Conservation (phyloP, 371 early-diverging fungal genomes). For the Apophysomyces variabilis region DNA sequence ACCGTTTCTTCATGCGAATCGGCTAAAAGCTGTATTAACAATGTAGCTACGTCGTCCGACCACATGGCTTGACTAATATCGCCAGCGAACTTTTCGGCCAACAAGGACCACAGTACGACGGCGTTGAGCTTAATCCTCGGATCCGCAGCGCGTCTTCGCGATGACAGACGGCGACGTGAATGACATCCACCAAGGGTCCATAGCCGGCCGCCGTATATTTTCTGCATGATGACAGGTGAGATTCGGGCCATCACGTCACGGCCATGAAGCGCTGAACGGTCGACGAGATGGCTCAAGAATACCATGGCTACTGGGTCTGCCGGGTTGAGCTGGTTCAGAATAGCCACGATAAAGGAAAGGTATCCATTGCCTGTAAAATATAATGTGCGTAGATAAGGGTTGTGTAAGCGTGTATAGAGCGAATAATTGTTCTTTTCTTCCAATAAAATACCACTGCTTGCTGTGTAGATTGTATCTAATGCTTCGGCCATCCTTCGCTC, state of each 20-base stretch:
- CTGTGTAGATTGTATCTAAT: conserved; percentile 26
- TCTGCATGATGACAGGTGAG: conserved; percentile 37
- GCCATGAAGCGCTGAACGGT: conserved; percentile 57
- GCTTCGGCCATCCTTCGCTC: conserved; percentile 32
- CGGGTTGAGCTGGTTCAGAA: conserved; percentile 33
- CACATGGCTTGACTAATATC: conserved; percentile 44
- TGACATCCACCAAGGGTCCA: conserved; percentile 18
- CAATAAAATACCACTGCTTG: conserved; percentile 38
- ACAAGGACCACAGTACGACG: conserved; percentile 42
- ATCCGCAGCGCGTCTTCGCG: conserved; percentile 2
- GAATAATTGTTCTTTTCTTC: conserved; percentile 20
- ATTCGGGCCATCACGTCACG: conserved; percentile 44
- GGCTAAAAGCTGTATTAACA: conserved; percentile 32
- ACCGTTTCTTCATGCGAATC: conserved; percentile 36
- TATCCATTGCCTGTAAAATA: conserved; percentile 34
- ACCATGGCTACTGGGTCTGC: conserved; percentile 62
- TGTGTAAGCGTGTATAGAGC: background rate
- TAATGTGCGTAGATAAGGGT: background rate
- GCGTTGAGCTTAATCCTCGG: conserved; percentile 35
- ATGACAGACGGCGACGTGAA: background rate
- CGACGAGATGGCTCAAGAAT: conserved; percentile 61
- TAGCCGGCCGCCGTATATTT: conserved; percentile 24
- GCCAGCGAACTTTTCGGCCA: conserved; percentile 54
- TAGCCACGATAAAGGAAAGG: conserved; percentile 37
- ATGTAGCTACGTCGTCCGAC: conserved; percentile 40